phyloP scores from a whole-genome alignment of 805 yeast species.

The Candida yuanshanica region DNA sequence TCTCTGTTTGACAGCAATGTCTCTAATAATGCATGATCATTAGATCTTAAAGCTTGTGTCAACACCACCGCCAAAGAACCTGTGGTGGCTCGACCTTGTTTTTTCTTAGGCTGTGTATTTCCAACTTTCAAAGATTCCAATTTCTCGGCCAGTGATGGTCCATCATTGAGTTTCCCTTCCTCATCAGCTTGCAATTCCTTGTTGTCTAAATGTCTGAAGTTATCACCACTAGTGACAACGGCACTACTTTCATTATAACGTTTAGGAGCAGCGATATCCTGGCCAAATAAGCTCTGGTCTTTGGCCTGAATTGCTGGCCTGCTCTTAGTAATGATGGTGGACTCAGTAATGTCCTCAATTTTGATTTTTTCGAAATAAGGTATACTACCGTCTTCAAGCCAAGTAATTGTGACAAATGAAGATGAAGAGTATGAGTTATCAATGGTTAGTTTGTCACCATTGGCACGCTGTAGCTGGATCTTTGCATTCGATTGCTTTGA shows the following conservation, averaged over 20 bases:
- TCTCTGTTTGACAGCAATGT: constrained; percentile 60
- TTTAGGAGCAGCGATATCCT: constrained; percentile 46
- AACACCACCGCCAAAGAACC: constrained; percentile 82
- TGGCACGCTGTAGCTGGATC: constrained; percentile 44
- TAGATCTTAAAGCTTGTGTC: constrained; percentile 81
- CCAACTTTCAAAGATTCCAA: constrained; percentile 31
- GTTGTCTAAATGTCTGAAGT: constrained; percentile 48
- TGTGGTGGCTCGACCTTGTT: constrained; percentile 48
- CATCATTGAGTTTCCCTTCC: constrained; percentile 31
- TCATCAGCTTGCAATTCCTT: constrained; percentile 36
- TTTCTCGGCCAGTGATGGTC: constrained; percentile 52
- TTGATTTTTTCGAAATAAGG: constrained; percentile 52
- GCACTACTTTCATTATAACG: constrained; percentile 58
- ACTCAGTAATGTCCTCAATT: constrained; percentile 35
- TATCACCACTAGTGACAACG: constrained; percentile 57
- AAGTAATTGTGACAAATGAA: constrained; percentile 40
- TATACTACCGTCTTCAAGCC: constrained; percentile 57
- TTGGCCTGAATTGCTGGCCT: constrained; percentile 36
- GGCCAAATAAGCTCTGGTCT: constrained; percentile 35
- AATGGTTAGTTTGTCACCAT: constrained; percentile 22
- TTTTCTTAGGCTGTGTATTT: constrained; percentile 24
- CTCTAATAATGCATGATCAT: constrained; percentile 82
- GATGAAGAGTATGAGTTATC: constrained; percentile 27
- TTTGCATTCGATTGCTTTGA: constrained; percentile 47
- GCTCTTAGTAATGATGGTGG: constrained; percentile 25